phyloP scores from a whole-genome alignment of 768 basidiomycete species.

The Termitomyces sp. region DNA sequence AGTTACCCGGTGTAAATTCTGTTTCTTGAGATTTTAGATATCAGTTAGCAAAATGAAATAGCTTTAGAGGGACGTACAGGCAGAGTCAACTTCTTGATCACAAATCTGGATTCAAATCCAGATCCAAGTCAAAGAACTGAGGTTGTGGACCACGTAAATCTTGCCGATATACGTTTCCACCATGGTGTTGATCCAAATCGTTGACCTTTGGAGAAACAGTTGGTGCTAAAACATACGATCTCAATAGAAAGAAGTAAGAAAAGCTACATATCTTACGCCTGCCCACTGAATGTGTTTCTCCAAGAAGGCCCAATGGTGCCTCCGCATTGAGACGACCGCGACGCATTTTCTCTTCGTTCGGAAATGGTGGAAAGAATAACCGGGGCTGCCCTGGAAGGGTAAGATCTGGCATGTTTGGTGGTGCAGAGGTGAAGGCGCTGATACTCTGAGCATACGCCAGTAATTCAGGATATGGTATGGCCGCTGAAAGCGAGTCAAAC shows the following conservation, averaged over 20 bases:
- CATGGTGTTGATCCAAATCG: constrained; percentile 47
- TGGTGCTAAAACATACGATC: constrained; percentile 41
- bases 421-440: constrained; percentile 84
- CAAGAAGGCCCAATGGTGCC: constrained; percentile 72
- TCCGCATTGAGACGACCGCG: constrained; percentile 77
- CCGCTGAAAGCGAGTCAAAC: constrained; percentile 39
- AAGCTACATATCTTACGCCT: constrained; percentile 45
- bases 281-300: constrained; percentile 81
- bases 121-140: constrained; percentile 73
- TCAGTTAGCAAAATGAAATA: background rate
- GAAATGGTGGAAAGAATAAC: constrained; percentile 86
- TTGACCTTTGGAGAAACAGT: constrained; percentile 57
- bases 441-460: constrained; percentile 83
- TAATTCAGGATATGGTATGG: constrained; percentile 80
- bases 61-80: background rate
- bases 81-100: constrained; percentile 21
- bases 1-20: background rate
- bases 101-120: constrained; percentile 83
- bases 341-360: constrained; percentile 90
- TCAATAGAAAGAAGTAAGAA: constrained; percentile 4
- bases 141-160: constrained; percentile 60
- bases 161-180: constrained; percentile 68
- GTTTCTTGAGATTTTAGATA: background rate
- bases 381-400: constrained; percentile 68
- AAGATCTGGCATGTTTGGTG: constrained; percentile 82